A percentile compares a stretch with the other conserved stretches of the same genome.
These are phyloP conservation scores for Ceriops zippeliana DNA, from an alignment of 345 rosid species.

Conservation along the genomic window DNA sequence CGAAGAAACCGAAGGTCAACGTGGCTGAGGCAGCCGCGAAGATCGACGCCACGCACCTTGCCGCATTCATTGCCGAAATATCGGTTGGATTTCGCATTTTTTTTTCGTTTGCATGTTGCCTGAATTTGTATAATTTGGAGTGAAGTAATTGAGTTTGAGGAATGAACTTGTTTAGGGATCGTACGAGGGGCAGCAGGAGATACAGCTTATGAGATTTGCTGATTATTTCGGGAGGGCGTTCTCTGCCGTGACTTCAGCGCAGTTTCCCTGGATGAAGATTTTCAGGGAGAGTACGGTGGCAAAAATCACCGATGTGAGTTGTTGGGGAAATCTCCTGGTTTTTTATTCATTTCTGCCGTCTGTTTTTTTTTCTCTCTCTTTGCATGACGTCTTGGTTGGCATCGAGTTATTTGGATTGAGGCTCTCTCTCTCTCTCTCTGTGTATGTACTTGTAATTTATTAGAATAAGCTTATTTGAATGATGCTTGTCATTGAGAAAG, in stretches of 20 bases:
- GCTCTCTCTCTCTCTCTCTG: no score
- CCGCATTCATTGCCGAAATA: constrained; percentile 50
- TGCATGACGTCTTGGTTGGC: not conserved
- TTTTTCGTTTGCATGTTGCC: no score
- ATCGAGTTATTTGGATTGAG: no score
- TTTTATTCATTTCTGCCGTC: not conserved
- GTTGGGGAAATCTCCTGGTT: not conserved
- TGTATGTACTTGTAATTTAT: no score
- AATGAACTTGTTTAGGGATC: constrained; percentile 35
- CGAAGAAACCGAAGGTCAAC: constrained; percentile 62
- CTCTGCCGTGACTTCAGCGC: constrained; percentile 49
- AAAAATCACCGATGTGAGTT: constrained; percentile 60
- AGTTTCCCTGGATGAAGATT: constrained; percentile 73
- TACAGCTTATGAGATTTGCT: constrained; percentile 68
- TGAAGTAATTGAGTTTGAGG: constrained; percentile 1
- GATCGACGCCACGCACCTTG: constrained; percentile 51
- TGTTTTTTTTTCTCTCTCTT: not conserved
- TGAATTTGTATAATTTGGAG: no score
- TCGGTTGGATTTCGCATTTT: constrained; percentile 34
- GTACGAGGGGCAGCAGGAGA: constrained; percentile 61
- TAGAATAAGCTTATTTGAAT: no score
- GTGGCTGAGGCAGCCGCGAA: constrained; percentile 58
- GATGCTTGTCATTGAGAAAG: no score
- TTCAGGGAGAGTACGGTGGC: constrained; percentile 55
- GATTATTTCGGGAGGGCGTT: constrained; percentile 77